These are phyloP conservation scores for Eucalyptus erythrocorys DNA, from an alignment of 345 rosid species.

Conservation along the genomic window DNA sequence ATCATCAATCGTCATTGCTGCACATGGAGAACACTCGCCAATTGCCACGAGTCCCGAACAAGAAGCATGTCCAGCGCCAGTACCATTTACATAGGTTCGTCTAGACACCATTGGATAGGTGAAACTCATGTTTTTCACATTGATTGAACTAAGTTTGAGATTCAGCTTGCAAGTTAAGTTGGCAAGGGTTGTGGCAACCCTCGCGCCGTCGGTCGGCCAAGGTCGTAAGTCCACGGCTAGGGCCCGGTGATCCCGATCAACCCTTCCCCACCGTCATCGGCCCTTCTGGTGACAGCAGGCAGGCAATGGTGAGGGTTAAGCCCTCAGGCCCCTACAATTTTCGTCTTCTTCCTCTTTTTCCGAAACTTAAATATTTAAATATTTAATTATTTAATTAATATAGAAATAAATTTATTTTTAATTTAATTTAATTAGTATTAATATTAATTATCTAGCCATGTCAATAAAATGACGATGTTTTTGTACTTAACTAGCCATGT, in stretches of 20 bases:
- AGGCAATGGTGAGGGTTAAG: no score
- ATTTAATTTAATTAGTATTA: no score
- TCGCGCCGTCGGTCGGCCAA: fast-evolving
- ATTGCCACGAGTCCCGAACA: not conserved
- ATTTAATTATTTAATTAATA: no score
- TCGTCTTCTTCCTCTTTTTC: no score
- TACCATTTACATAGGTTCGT: not conserved
- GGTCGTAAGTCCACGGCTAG: fast-evolving
- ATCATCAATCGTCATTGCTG: not conserved
- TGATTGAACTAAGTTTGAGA: not conserved
- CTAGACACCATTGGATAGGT: not conserved
- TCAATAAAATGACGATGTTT: fast-evolving
- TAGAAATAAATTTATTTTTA: no score
- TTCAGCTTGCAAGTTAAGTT: not conserved
- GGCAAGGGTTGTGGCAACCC: no score
- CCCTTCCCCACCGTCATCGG: fast-evolving
- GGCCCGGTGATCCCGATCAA: fast-evolving
- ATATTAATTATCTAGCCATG: no score
- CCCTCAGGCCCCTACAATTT: no score
- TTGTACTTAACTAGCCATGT: no score
- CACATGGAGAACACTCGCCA: not conserved
- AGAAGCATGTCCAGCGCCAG: not conserved
- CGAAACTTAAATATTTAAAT: no score
- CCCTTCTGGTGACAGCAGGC: fast-evolving
- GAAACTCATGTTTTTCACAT: not conserved